Evolutionary conservation across 129 eudicot species (phyloP).

Genomic region (Flaveria bidentis): DNA sequence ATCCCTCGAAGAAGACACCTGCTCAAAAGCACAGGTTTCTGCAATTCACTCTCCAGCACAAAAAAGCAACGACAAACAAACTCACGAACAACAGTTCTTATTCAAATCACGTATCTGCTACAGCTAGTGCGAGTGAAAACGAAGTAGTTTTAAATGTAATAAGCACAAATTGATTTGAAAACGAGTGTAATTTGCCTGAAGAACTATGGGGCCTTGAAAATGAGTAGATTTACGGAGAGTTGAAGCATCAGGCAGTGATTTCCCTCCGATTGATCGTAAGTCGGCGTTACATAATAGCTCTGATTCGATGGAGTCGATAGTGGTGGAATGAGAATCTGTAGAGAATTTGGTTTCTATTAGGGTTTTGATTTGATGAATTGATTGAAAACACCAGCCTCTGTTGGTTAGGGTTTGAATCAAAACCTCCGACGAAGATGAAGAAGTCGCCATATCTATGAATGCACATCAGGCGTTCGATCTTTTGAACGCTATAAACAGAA

Average conservation of each 20-base stretch:
- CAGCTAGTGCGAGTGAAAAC: neutral
- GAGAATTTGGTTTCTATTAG: constrained; percentile 44
- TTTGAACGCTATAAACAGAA: neutral
- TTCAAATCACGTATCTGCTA: neutral
- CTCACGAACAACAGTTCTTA: neutral
- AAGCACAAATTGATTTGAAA: neutral
- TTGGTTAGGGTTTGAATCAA: constrained; percentile 43
- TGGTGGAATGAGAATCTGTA: constrained; percentile 6
- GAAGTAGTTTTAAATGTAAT: too few species aligned
- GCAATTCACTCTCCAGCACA: neutral
- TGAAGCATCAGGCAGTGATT: constrained; percentile 65
- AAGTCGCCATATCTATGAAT: constrained; percentile 42
- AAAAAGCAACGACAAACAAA: neutral
- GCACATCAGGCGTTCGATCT: constrained; percentile 30
- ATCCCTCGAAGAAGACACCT: constrained; percentile 78
- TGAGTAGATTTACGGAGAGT: constrained; percentile 58
- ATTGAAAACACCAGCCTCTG: constrained; percentile 74
- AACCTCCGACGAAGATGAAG: constrained; percentile 36
- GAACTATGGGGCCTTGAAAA: constrained; percentile 69
- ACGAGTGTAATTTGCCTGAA: constrained; percentile 48
- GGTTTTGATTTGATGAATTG: constrained; percentile 45
- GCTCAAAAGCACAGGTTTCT: constrained; percentile 4
- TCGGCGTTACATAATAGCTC: constrained; percentile 63
- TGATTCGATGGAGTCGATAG: constrained; percentile 55
- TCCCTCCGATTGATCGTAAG: constrained; percentile 69